These are phyloP conservation scores for Platanthera guangdongensis DNA, from an alignment of 106 monocot species.

Conservation along the genomic window DNA sequence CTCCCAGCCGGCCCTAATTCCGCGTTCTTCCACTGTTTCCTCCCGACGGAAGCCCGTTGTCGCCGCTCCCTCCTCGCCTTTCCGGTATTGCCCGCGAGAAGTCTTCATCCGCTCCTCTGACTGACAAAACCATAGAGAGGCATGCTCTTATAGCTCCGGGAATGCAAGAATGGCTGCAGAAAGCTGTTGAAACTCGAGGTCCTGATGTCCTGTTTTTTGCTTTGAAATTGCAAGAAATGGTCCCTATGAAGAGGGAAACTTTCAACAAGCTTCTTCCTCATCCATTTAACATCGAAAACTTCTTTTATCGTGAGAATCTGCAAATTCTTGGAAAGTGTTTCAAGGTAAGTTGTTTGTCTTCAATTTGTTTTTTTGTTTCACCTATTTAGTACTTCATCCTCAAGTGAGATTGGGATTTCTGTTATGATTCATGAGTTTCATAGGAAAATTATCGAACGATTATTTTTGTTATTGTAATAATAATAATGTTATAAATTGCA, in stretches of 20 bases:
- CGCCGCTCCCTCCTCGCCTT: too few species aligned
- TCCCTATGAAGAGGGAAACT: conserved; percentile 22
- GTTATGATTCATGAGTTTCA: background rate
- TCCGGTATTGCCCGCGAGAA: too few species aligned
- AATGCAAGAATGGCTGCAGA: conserved; percentile 56
- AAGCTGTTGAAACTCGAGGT: conserved; percentile 51
- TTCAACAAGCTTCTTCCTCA: conserved; percentile 58
- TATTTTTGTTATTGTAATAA: background rate
- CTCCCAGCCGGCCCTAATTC: too few species aligned
- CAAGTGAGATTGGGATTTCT: background rate
- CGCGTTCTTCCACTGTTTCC: too few species aligned
- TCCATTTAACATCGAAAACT: conserved; percentile 49
- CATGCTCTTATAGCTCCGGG: conserved; percentile 53
- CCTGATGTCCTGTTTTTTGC: conserved; percentile 88
- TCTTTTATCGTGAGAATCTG: conserved; percentile 74
- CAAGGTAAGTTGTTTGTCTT: conserved; percentile 36
- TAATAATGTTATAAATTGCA: too few species aligned
- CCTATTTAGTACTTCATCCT: background rate
- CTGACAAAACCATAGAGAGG: conserved; percentile 41
- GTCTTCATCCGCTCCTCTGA: too few species aligned
- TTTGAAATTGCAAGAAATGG: conserved; percentile 73
- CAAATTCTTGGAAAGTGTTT: conserved; percentile 56
- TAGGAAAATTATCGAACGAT: background rate
- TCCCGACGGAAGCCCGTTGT: too few species aligned
- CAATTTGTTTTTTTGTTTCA: background rate